Evolutionary conservation across 495 filamentous ascomycete genomes (phyloP).

Genomic region (Penicillium paradoxum): DNA sequence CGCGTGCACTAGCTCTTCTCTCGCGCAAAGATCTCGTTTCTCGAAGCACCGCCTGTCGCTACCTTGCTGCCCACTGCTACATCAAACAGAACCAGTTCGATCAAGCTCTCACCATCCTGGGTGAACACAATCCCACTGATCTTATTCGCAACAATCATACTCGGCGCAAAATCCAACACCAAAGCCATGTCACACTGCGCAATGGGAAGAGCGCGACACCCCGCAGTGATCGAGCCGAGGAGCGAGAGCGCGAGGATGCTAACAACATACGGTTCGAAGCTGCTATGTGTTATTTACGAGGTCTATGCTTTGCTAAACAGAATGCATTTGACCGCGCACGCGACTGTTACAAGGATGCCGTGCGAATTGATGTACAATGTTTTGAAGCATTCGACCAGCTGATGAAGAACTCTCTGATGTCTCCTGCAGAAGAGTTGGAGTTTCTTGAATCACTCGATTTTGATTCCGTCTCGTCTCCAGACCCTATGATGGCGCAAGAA

Average conservation of each 20-base stretch:
- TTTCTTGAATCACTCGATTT: constrained; percentile 93
- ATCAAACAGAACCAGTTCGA: constrained; percentile 86
- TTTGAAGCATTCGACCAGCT: constrained; percentile 97
- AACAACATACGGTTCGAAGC: constrained; percentile 84
- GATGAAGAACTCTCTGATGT: constrained; percentile 96
- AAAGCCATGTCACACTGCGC: constrained; percentile 45
- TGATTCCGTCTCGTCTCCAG: constrained; percentile 61
- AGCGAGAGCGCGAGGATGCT: constrained; percentile 60
- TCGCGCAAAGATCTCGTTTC: constrained; percentile 76
- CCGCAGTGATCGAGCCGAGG: constrained; percentile 56
- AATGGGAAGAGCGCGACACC: constrained; percentile 40
- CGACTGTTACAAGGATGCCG: constrained; percentile 96
- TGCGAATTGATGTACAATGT: constrained; percentile 95
- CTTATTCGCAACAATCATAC: constrained; percentile 66
- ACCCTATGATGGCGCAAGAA: constrained; percentile 65
- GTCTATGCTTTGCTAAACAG: constrained; percentile 92
- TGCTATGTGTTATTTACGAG: constrained; percentile 93
- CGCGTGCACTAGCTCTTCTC: constrained; percentile 78
- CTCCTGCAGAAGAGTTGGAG: constrained; percentile 91
- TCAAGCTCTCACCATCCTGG: constrained; percentile 81
- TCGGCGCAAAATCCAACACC: constrained; percentile 54
- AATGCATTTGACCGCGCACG: constrained; percentile 97
- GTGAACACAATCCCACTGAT: constrained; percentile 87
- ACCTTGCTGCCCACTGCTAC: constrained; percentile 87
- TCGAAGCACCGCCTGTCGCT: constrained; percentile 79